phyloP scores from a whole-genome alignment of 768 basidiomycete species.

The Phlebiopsis flavidoalba region DNA sequence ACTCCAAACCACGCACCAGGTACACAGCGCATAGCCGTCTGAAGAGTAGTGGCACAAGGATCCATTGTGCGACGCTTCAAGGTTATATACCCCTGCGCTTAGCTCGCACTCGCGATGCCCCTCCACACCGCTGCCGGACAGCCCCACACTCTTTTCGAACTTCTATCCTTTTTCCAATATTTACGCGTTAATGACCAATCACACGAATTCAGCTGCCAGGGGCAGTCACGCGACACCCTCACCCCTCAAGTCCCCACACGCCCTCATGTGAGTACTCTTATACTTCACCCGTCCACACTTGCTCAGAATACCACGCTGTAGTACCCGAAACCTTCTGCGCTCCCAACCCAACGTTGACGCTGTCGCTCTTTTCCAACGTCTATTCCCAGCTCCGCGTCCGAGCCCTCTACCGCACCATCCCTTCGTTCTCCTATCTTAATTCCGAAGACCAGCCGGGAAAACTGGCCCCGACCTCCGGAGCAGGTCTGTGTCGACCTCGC shows the following conservation, averaged over 20 bases:
- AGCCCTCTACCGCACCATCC: neutral
- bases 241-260: neutral
- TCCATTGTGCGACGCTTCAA: neutral
- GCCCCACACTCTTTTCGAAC: too few relatives aligned
- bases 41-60: neutral
- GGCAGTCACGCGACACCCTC: neutral
- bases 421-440: neutral
- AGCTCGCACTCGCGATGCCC: too few relatives aligned
- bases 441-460: neutral
- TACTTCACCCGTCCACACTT: neutral
- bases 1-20: neutral
- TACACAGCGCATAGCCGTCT: neutral
- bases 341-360: too few relatives aligned
- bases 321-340: too few relatives aligned
- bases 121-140: too few relatives aligned
- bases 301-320: too few relatives aligned
- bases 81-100: neutral
- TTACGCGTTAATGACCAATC: neutral
- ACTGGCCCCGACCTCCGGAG: neutral
- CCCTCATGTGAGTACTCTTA: neutral
- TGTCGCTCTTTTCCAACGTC: neutral
- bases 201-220: neutral
- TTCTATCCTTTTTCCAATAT: neutral
- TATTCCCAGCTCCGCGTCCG: neutral
- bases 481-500: neutral